Evolutionary conservation across 2,329 filamentous ascomycete genomes (phyloP).

Genomic region (Paecilomyces variotii): DNA sequence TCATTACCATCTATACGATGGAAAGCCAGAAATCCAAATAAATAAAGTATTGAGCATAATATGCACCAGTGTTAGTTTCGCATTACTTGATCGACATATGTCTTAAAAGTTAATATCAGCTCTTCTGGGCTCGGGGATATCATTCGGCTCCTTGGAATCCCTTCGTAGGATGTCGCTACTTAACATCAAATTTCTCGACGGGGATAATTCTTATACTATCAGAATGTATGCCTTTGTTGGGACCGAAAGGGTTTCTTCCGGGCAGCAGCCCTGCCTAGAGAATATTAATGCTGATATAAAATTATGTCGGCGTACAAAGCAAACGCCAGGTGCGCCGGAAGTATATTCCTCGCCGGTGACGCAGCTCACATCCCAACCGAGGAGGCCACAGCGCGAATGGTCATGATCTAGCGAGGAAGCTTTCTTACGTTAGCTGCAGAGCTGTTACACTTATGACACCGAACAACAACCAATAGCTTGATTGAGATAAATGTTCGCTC

Average conservation of each 20-base stretch:
- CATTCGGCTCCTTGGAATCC: too few species aligned
- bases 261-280: background rate
- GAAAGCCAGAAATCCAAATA: too few species aligned
- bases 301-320: too few species aligned
- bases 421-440: background rate
- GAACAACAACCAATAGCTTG: constrained; percentile 31
- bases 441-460: constrained; percentile 26
- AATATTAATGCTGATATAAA: too few species aligned
- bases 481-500: constrained; percentile 16
- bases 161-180: too few species aligned
- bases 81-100: too few species aligned
- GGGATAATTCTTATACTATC: too few species aligned
- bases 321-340: constrained; percentile 21
- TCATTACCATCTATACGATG: background rate
- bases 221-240: background rate
- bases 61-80: too few species aligned
- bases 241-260: background rate
- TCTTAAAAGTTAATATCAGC: too few species aligned
- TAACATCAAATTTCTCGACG: too few species aligned
- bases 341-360: constrained; percentile 27
- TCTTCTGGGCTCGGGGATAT: too few species aligned
- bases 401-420: constrained; percentile 8
- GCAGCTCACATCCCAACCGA: constrained; percentile 23
- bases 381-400: constrained; percentile 27
- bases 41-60: too few species aligned